phyloP scores from a whole-genome alignment of 1,139 yeast genomes.

The Sugiyamaella xylanicola region DNA sequence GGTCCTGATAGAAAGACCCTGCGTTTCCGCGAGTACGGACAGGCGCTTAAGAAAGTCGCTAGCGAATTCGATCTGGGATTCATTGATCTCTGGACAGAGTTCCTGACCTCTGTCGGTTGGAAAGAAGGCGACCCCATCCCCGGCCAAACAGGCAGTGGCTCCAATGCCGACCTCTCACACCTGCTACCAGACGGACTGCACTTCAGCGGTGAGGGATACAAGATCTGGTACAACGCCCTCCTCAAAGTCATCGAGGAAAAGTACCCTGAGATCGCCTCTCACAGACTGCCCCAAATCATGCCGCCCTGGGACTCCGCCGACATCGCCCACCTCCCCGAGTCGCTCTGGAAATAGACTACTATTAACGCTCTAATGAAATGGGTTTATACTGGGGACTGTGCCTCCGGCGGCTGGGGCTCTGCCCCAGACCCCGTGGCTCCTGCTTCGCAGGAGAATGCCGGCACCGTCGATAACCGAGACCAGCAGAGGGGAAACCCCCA shows the following conservation, averaged over 20 bases:
- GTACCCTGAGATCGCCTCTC: constrained; percentile 50
- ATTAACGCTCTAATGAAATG: not conserved
- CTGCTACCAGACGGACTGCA: constrained; percentile 66
- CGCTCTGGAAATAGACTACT: constrained; percentile 9
- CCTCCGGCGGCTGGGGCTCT: constrained; percentile 5
- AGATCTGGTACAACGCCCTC: constrained; percentile 49
- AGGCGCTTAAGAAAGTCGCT: constrained; percentile 54
- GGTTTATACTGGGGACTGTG: constrained; percentile 24
- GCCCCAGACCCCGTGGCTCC: not conserved
- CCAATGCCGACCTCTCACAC: constrained; percentile 30
- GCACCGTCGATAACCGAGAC: too few species aligned
- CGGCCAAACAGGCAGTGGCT: constrained; percentile 27
- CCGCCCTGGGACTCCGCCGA: constrained; percentile 18
- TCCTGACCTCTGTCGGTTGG: constrained; percentile 37
- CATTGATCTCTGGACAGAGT: constrained; percentile 54
- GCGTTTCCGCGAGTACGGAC: constrained; percentile 52
- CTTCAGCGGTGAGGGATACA: constrained; percentile 62
- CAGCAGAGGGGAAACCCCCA: too few species aligned
- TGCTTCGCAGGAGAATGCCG: not conserved
- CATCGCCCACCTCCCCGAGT: constrained; percentile 7
- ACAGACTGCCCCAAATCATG: constrained; percentile 26
- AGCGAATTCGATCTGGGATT: constrained; percentile 51
- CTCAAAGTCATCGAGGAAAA: constrained; percentile 41
- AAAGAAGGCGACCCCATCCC: constrained; percentile 29
- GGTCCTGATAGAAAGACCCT: constrained; percentile 33